These are phyloP conservation scores for Heliocybe sulcata DNA, from an alignment of 1,284 basidiomycete species.

Conservation along the genomic window DNA sequence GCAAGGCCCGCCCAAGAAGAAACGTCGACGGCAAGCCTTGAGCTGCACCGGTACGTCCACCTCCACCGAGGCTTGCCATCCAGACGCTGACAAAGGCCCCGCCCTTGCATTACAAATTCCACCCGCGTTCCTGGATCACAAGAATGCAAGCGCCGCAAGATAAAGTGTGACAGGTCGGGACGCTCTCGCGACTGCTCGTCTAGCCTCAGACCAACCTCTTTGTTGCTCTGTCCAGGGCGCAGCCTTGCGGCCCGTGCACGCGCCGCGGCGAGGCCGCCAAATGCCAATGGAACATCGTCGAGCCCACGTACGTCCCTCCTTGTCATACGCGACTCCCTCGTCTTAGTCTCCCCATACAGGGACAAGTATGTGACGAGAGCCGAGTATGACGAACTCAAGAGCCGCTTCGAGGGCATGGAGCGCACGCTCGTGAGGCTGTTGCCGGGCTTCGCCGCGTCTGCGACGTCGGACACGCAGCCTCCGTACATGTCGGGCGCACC, in stretches of 20 bases:
- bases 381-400: slow-evolving; percentile 45
- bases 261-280: slow-evolving; percentile 45
- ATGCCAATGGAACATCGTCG: slow-evolving; percentile 51
- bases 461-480: not conserved
- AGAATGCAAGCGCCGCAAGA: slow-evolving; percentile 57
- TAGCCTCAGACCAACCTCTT: slow-evolving; percentile 11
- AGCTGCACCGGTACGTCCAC: slow-evolving; percentile 63
- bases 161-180: slow-evolving; percentile 51
- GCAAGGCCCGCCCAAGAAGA: slow-evolving; percentile 62
- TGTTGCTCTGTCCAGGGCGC: slow-evolving; percentile 26
- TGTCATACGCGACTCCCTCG: slow-evolving; percentile 9
- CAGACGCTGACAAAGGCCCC: slow-evolving; percentile 7
- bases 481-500: not conserved
- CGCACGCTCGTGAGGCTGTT: slow-evolving; percentile 15
- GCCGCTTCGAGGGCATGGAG: slow-evolving; percentile 32
- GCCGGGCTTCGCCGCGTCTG: not conserved
- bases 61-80: slow-evolving; percentile 6
- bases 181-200: slow-evolving; percentile 13
- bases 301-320: slow-evolving; percentile 39
- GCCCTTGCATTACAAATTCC: slow-evolving; percentile 9
- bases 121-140: not conserved
- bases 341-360: slow-evolving; percentile 21
- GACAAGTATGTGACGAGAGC: slow-evolving; percentile 49
- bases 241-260: slow-evolving; percentile 50
- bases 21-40: slow-evolving; percentile 63